phyloP scores from a whole-genome alignment of 305 asterid genomes.

The Striga hermonthica region DNA sequence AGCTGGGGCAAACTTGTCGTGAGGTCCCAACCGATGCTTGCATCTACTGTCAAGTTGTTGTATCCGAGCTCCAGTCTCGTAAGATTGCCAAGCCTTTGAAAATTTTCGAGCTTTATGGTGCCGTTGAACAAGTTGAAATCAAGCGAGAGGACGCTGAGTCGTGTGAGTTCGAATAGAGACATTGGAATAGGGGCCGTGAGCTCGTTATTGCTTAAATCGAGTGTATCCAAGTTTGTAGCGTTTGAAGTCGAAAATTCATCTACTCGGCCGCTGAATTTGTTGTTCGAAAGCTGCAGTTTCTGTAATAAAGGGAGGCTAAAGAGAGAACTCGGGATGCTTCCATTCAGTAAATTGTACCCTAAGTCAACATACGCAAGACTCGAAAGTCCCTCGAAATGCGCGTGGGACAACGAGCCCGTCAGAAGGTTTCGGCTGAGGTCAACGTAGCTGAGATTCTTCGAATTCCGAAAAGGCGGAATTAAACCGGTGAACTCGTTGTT shows the following conservation, averaged over 20 bases:
- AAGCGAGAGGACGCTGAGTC: conserved; percentile 40
- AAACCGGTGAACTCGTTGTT: conserved; percentile 43
- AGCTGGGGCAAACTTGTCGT: conserved; percentile 41
- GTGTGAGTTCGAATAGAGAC: conserved; percentile 40
- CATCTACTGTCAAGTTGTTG: conserved; percentile 47
- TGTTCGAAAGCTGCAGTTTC: conserved; percentile 46
- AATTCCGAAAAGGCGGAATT: conserved; percentile 40
- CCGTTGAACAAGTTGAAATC: conserved; percentile 48
- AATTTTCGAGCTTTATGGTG: conserved; percentile 34
- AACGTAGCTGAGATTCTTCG: conserved; percentile 40
- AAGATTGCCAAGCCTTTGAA: conserved; percentile 36
- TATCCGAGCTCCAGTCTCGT: conserved; percentile 43
- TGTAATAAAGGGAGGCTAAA: conserved; percentile 49
- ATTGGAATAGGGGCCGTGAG: conserved; percentile 45
- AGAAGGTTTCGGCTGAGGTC: conserved; percentile 53
- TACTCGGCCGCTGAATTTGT: conserved; percentile 47
- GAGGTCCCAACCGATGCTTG: conserved; percentile 7
- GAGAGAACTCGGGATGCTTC: conserved; percentile 47
- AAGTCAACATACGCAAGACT: conserved; percentile 36
- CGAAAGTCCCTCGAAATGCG: conserved; percentile 54
- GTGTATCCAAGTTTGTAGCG: conserved; percentile 29
- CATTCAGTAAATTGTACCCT: conserved; percentile 39
- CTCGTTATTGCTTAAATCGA: conserved; percentile 51
- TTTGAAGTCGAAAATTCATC: conserved; percentile 14
- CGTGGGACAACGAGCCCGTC: conserved; percentile 41